Base-by-base conservation (phyloP, 106 monocot species). In the Apostasia shenzhenica region DNA sequence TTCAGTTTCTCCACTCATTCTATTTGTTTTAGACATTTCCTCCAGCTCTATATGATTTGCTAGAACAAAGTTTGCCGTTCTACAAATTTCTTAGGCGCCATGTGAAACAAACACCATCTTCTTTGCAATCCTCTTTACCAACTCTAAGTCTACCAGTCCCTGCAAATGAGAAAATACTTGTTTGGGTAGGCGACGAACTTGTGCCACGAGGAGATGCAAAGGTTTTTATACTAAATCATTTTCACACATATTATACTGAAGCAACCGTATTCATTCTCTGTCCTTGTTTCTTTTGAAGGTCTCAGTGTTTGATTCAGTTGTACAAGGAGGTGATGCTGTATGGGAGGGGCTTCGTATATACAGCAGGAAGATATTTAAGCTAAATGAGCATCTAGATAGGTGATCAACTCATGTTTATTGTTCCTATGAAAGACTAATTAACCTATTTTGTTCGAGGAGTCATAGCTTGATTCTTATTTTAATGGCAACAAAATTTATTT, bases 291-390 rank as follows among this genome's bases (percentile, higher is more conserved):
- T 71, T 45, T 64, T 73, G 42, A 71, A 97, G 97, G 97, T 97
- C 77, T 92, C 92, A 81, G 92, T 92, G 13, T 82, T 97, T 68
- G 97, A 97, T 81, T 97, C 97, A 67, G 92, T 92, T 72, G 97
- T 97, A 79, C 97, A 97, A 97, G 97, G 97, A 61, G 97, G 97
- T 57, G 97, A 97, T 81, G 89, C 89, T 57, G 97, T 84, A 10
- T 97, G 97, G 97, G 97, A 97, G 71, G 97, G 97, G 47, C 82
- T 97, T 8, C 92, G 97, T 57, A 72, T 97, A 53, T 97, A 97
- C 45, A 67, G 80, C 56, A 87, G 97, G 67, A 97, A 90, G 59
- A 76, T 92, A 63, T 97, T 97, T 69, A 97, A 87, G 75, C 86
- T 97, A 59, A 74, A 97, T 63, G 92, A 97, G 59, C 97, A 97